Base-by-base conservation (phyloP, 768 basidiomycete species). In the Jaapia argillacea region DNA sequence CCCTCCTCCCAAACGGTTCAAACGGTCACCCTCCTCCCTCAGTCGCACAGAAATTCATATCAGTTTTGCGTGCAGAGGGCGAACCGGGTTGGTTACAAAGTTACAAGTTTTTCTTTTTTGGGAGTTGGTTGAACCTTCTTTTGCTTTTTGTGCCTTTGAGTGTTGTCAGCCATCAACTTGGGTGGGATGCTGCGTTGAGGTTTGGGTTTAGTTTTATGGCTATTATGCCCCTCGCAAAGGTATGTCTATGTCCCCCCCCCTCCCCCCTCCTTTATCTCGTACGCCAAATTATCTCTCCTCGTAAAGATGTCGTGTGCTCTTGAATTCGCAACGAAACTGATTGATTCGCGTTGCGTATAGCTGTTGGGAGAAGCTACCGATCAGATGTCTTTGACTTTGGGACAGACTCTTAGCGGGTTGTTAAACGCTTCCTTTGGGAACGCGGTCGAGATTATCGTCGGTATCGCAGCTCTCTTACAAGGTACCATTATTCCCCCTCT, bases 371-470 rank as follows among this genome's bases (percentile, higher is more conserved):
- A 85, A 43, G 79, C 85, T 0, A 90, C 87, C 0, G 85, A 90
- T 41, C 85, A 87, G 59, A 70, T 86, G 69, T 82, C 83, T 1
- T 58, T 79, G 39, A 77, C 76, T 52, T 66, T 93, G 38, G 90
- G 90, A 4, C 78, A 90, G 54, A 92, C 89, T 1, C 66, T 92
- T 24, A 87, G 89, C 31, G 90, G 89, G 22, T 67, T 94, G 3
- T 66, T 93, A 42, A 93, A 93, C 52, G 91, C 88, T 5, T 76
- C 84, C 1, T 85, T 85, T 48, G 83, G 82, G 24, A 86, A 85
- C 54, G 85, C 85, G 6, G 84, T 90, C 36, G 89, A 92, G 59
- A 85, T 91, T 40, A 91, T 91, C 49, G 87, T 93, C 27, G 90
- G 88, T 33, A 65, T 94, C 48, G 84, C 86, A 41, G 91, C 91